Base-by-base conservation (phyloP, 345 rosid genomes). In the Microthlaspi erraticum region DNA sequence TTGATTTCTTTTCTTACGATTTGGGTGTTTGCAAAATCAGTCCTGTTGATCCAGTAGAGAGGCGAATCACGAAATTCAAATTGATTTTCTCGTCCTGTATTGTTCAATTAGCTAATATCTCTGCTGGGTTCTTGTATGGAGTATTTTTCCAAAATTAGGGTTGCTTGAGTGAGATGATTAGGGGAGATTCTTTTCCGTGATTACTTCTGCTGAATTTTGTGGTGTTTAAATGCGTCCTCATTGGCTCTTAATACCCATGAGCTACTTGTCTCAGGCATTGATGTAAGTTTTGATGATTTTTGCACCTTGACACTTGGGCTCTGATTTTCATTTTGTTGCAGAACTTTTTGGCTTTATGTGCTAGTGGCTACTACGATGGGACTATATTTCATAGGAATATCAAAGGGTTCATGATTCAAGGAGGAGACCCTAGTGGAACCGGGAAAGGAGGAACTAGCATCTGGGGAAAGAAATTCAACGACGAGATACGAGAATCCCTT, bases 361-460 rank as follows among this genome's bases (percentile, higher is more conserved):
- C 89, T 2, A 91, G 99, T 68, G 96, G 98, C 14, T 94, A 86
- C 72, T 91, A 89, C 49, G 98, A 94, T 19, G 86, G 98, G 48
- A 91, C 97, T 51, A 76, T 91, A 68, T 94, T 91, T 77, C 99
- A 94, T 64, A 74, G 99, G 14, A 94, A 94, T 37, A 89, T 94
- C 50, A 94, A 91, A 74, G 97, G 99, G 41, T 94, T 91, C 77
- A 94, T 94, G 99, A 94, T 94, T 74, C 99, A 94, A 83, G 99
- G 98, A 19, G 99, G 99, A 57, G 99, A 94, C 73, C 99, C 99
- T 1, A 89, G 82, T 0, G 97, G 99, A 11, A 91, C 97, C 0
- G 99, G 99, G 46, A 94, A 94, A 83, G 98, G 99, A 13, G 99
- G 98, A 42, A 91, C 85, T 20, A 94, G 99, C 73, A 94, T 94